Evolutionary conservation across 495 filamentous ascomycete species (phyloP), one percentile per base, ranked within the genome.

Genomic region (Penicillium daleae): DNA sequence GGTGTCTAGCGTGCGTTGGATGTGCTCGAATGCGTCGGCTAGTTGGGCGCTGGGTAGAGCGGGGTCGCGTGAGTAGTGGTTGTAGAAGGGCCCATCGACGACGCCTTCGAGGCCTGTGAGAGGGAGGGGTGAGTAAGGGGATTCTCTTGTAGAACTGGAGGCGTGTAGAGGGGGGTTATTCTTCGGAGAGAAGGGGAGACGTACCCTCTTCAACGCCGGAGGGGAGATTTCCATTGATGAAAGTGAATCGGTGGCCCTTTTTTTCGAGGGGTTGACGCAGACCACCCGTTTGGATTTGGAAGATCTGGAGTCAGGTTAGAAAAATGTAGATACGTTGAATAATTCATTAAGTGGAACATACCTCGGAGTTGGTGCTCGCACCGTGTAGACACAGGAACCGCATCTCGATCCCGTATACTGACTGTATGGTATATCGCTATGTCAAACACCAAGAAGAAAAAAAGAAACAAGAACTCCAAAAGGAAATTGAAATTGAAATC

Each of bases 351-450:
- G 15, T 10, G 26, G 44, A 53, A 53, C 63, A 26, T 73, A 78
- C 75, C 61, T 79, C 73, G 42, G 58, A 59, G 52, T 71, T 79
- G 39, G 75, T 79, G 31, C 75, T 69, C 6, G 66, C 68, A 39
- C 76, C 76, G 57, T 79, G 76, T 15, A 79, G 60, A 71, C 76
- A 79, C 33, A 79, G 71, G 42, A 78, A 79, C 6, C 66, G 70
- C 76, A 79, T 79, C 15, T 8, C 72, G 57, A 13, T 21, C 22
- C 15, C 44, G 55, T 40, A n/a, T n/a, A n/a, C n/a, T n/a, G n/a
- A n/a, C n/a, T n/a, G n/a, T 31, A 21, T 33, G 8, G 22, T 21
- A 24, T 53, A 33, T 42, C 13, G 31, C 44, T 19, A 22, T 40
- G 54, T 27, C 21, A 3, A 22, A 42, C 39, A n/a, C n/a, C n/a